A percentile compares a stretch with the other conserved stretches of the same genome.
Evolutionary conservation across 305 asterid genomes (phyloP).

Genomic region (Stenogyne calaminthoides): DNA sequence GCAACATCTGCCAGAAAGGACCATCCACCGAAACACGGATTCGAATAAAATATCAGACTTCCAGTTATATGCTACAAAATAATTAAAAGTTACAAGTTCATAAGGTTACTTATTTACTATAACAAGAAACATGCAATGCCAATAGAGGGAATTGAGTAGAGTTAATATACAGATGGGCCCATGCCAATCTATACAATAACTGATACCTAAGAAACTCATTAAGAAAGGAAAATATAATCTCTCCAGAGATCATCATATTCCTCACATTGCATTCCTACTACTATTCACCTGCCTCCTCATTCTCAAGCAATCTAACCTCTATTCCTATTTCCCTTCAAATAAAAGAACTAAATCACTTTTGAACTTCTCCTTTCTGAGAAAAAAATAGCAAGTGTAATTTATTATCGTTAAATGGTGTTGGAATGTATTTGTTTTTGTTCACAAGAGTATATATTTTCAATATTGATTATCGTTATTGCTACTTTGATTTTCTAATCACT

Average conservation of each 20-base stretch:
- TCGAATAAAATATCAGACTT: not conserved
- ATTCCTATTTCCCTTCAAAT: not conserved
- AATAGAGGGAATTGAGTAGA: not conserved
- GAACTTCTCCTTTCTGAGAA: no score
- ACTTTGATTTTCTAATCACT: not conserved
- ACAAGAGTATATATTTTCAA: not conserved
- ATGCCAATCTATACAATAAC: not conserved
- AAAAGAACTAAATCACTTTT: not conserved
- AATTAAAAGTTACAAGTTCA: not conserved
- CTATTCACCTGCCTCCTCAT: not conserved
- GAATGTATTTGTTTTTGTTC: not conserved
- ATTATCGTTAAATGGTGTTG: not conserved
- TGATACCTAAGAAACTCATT: not conserved
- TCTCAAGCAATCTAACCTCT: not conserved
- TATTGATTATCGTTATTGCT: not conserved
- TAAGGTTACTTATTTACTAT: not conserved
- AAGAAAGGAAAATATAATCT: not conserved
- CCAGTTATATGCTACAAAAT: not conserved
- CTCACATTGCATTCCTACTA: not conserved
- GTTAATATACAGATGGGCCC: not conserved
- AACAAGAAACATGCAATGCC: not conserved
- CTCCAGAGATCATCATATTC: not conserved
- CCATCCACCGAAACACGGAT: not conserved
- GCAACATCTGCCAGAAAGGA: not conserved
- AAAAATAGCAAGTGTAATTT: no score